Conservation (phyloP, 495 filamentous ascomycete genomes). For the Chaetomium tenue region DNA sequence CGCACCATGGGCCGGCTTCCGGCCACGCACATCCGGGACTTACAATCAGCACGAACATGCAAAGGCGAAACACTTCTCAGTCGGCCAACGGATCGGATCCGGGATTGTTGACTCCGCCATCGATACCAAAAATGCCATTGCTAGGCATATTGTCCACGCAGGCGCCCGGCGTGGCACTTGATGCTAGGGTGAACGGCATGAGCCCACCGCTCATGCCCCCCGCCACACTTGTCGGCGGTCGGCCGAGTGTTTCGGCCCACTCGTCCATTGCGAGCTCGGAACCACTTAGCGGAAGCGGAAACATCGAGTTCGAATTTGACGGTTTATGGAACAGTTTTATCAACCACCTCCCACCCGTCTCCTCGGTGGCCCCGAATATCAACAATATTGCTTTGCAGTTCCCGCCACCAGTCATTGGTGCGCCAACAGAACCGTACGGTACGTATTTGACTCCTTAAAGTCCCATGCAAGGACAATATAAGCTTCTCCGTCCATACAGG, state of each 20-base stretch:
- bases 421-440: conserved; percentile 28
- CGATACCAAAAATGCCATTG: conserved; percentile 20
- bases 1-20: neutral
- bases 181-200: conserved; percentile 27
- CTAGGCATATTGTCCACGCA: conserved; percentile 26
- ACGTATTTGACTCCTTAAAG: conserved; percentile 17
- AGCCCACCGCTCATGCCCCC: conserved; percentile 15
- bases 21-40: neutral
- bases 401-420: conserved; percentile 20
- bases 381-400: conserved; percentile 26
- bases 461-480: neutral
- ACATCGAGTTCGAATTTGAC: conserved; percentile 56
- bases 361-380: conserved; percentile 18
- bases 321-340: conserved; percentile 53
- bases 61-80: conserved; percentile 10
- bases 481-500: conserved; percentile 19
- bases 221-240: conserved; percentile 12
- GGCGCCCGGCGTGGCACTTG: conserved; percentile 1
- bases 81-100: conserved; percentile 21
- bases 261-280: conserved; percentile 24
- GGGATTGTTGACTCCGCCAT: conserved; percentile 24
- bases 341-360: conserved; percentile 28
- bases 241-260: conserved; percentile 24
- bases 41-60: conserved; percentile 7
- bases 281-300: conserved; percentile 32